Evolutionary conservation across 1,284 basidiomycete species (phyloP).

Genomic region (Testicularia cyperi): DNA sequence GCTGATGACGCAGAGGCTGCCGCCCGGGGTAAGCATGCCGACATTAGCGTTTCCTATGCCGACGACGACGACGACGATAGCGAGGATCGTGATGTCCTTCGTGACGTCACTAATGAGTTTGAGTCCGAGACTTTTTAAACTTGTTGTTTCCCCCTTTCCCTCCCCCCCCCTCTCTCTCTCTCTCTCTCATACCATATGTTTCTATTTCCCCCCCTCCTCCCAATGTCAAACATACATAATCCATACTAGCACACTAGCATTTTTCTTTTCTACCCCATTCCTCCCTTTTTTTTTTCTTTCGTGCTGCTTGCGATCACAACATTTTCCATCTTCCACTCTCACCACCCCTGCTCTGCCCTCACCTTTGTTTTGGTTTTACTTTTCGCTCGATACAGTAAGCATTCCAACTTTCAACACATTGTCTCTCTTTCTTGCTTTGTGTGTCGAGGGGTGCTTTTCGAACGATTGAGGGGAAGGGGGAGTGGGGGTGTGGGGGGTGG

Average conservation of each 20-base stretch:
- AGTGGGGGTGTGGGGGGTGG: too few species aligned
- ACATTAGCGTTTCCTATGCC: slow-evolving; percentile 14
- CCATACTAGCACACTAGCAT: too few species aligned
- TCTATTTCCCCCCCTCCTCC: too few species aligned
- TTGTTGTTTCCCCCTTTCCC: not conserved
- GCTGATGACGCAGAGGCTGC: slow-evolving; percentile 13
- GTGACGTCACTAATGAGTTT: slow-evolving; percentile 34
- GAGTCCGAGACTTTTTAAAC: slow-evolving; percentile 25
- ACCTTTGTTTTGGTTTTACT: too few species aligned
- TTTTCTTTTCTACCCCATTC: too few species aligned
- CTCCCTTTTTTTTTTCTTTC: not conserved
- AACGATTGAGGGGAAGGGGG: too few species aligned
- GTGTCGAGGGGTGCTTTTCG: too few species aligned
- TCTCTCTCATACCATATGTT: not conserved
- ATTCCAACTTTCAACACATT: too few species aligned
- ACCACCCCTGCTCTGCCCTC: too few species aligned
- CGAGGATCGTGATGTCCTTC: slow-evolving; percentile 18
- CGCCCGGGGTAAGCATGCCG: slow-evolving; percentile 9
- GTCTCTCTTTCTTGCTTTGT: too few species aligned
- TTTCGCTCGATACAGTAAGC: too few species aligned
- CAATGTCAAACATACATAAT: too few species aligned
- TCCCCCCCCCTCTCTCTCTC: not conserved
- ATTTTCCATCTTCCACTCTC: not conserved
- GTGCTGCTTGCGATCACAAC: not conserved
- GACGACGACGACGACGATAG: slow-evolving; percentile 11